phyloP scores from a whole-genome alignment of 2,329 filamentous ascomycete species.

The Stagonosporopsis vannaccii region DNA sequence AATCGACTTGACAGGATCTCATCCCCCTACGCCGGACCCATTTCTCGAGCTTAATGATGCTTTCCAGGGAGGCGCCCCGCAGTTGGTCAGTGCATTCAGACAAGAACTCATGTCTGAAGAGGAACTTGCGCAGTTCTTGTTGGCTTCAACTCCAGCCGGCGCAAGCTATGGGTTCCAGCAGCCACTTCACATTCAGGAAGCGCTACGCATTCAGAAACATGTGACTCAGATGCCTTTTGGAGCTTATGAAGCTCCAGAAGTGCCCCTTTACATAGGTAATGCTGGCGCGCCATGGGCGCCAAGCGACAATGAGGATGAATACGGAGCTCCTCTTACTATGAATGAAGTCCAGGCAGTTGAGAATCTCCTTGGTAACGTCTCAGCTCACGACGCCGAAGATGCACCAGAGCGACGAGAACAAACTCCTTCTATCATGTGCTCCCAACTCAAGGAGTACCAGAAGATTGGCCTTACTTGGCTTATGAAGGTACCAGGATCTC shows the following conservation, averaged over 20 bases:
- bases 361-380: constrained; percentile 44
- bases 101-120: constrained; percentile 36
- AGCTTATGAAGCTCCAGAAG: constrained; percentile 9
- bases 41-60: constrained; percentile 30
- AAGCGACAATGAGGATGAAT: constrained; percentile 27
- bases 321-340: constrained; percentile 20
- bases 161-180: constrained; percentile 27
- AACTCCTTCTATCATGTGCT: constrained; percentile 73
- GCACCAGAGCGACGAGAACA: constrained; percentile 66
- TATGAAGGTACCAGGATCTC: constrained; percentile 54
- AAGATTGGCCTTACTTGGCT: constrained; percentile 80
- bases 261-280: constrained; percentile 10
- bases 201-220: not conserved
- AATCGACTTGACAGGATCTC: constrained; percentile 39
- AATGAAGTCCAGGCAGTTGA: constrained; percentile 35
- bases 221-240: not conserved
- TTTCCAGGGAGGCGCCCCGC: constrained; percentile 9
- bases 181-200: constrained; percentile 12
- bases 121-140: constrained; percentile 41
- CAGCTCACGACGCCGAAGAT: constrained; percentile 47
- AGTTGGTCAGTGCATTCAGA: constrained; percentile 25
- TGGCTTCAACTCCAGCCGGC: constrained; percentile 22
- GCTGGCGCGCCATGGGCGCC: constrained; percentile 9
- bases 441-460: constrained; percentile 80
- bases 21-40: constrained; percentile 31